A percentile compares a stretch with the other conserved stretches of the same genome.
Evolutionary conservation across 2,329 filamentous ascomycete species (phyloP).

Genomic region (Chaetomium sp.): DNA sequence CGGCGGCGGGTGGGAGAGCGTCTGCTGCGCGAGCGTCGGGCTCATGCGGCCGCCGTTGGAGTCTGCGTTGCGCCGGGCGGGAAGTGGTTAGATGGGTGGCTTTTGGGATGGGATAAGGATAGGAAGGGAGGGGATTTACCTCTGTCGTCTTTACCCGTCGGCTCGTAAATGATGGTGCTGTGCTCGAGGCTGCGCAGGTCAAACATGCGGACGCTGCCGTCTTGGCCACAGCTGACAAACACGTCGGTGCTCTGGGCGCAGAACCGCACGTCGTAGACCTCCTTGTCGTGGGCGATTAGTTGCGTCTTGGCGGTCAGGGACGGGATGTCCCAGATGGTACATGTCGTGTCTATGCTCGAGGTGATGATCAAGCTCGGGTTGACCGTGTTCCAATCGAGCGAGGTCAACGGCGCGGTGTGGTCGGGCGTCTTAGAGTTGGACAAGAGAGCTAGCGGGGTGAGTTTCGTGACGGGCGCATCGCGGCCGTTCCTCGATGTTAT

Average conservation of each 20-base stretch:
- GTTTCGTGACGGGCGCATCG: slow-evolving; percentile 68
- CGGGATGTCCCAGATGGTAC: slow-evolving; percentile 99
- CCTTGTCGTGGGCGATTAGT: slow-evolving; percentile 97
- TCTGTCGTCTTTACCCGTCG: slow-evolving; percentile 79
- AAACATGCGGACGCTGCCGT: slow-evolving; percentile 98
- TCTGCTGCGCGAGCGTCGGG: slow-evolving; percentile 75
- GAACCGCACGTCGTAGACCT: slow-evolving; percentile 97
- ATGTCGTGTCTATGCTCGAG: slow-evolving; percentile 97
- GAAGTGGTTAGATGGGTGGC: neutral
- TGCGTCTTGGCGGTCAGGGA: slow-evolving; percentile 97
- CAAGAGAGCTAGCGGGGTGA: slow-evolving; percentile 87
- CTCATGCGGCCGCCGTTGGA: slow-evolving; percentile 66
- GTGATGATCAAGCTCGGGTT: slow-evolving; percentile 98
- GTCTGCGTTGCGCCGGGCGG: slow-evolving; percentile 48
- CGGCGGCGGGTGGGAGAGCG: slow-evolving; percentile 74
- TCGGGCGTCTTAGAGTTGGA: slow-evolving; percentile 99
- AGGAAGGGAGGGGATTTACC: slow-evolving; percentile 50
- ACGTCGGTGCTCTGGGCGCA: slow-evolving; percentile 98
- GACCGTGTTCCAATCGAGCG: slow-evolving; percentile 96
- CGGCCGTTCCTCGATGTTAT: slow-evolving; percentile 62
- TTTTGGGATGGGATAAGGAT: neutral
- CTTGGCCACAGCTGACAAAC: slow-evolving; percentile 95
- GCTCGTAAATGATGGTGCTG: slow-evolving; percentile 98
- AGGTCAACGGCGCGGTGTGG: slow-evolving; percentile 94
- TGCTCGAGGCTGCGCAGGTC: slow-evolving; percentile 94